Base-by-base conservation (phyloP, 2,329 filamentous ascomycete species). In the Colletotrichum magnum region DNA sequence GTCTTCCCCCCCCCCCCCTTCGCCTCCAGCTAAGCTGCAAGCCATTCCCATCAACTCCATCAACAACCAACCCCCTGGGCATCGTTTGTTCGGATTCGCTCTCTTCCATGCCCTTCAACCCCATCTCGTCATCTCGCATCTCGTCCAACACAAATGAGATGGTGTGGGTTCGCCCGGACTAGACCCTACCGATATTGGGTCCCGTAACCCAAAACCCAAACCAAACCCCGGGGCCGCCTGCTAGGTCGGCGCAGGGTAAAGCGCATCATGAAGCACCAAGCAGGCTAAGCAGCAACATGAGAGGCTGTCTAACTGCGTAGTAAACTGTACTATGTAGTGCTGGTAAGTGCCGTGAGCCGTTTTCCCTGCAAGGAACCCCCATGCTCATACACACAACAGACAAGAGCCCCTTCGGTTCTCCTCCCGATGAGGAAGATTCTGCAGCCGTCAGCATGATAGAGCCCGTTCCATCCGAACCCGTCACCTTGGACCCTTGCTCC, bases 401-500 rank as follows among this genome's bases (percentile, higher is more conserved):
- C 32, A 10, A 36, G 7, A 36, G 10, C 32, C 32, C 32, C 32
- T 36, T 36, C 32, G 32, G 32, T 36, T 36, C 7, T 36, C 10
- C 32, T 36, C 32, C 32, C 32, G 32, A 36, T 10, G 9, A 36
- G 32, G 10, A 36, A 36, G 32, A 36, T 36, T 36, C 32, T 36
- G 32, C 7, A 36, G 32, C 32, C 32, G 7, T 36, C 10, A 36
- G 32, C 32, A 36, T 12, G 32, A 36, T 6, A 32, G 28, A 12
- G 32, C 7, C 32, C 7, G 32, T 36, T 36, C 32, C 64, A 67
- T 63, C 64, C 58, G 64, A 63, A 57, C 56, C 50, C 24, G 32
- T 36, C 32, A 10, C 5, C 5, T 36, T 36, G 32, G 32, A 36
- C 32, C 52, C 56, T 28, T 51, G 21, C 45, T 41, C 50, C 54